phyloP scores from a whole-genome alignment of 1,284 basidiomycete species.

The Blastosporella zonata region DNA sequence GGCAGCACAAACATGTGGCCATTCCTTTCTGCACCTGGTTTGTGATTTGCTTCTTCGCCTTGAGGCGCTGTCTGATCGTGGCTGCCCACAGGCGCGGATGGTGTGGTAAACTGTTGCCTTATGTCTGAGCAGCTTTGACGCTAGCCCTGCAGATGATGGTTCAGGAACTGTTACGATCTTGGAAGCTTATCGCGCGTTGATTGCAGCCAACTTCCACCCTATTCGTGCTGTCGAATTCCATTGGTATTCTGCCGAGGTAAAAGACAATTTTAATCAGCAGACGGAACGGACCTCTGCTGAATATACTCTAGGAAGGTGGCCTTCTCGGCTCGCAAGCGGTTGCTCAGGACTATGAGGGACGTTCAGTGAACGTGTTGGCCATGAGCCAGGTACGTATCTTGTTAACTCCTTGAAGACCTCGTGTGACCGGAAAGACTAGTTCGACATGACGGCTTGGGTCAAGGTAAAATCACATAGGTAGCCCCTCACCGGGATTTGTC shows the following conservation, averaged over 20 bases:
- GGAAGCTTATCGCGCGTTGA: conserved; percentile 83
- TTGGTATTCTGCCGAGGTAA: conserved; percentile 90
- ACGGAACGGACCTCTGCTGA: conserved; percentile 10
- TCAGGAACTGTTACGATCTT: conserved; percentile 92
- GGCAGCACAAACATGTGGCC: conserved; percentile 82
- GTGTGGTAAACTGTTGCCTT: conserved; percentile 27
- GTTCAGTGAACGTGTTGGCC: conserved; percentile 68
- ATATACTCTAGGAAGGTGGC: conserved; percentile 73
- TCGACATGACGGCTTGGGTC: conserved; percentile 97
- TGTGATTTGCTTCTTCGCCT: conserved; percentile 20
- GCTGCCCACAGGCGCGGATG: conserved; percentile 72
- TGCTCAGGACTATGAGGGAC: conserved; percentile 71
- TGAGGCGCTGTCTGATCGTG: conserved; percentile 5
- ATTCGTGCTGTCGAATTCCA: conserved; percentile 87
- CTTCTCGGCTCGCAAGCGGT: conserved; percentile 93
- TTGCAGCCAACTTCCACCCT: conserved; percentile 78
- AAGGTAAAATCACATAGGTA: conserved; percentile 44
- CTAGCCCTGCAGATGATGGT: conserved; percentile 66
- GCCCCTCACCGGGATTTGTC: conserved; percentile 6
- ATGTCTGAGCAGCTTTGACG: conserved; percentile 13
- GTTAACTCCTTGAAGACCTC: conserved; percentile 6
- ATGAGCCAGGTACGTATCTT: conserved; percentile 74
- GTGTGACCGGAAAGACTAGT: conserved; percentile 40
- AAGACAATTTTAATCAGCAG: conserved; percentile 11
- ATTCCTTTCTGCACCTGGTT: conserved; percentile 85